Percentiles rank a stretch among this genome's conserved stretches.
phyloP scores from a whole-genome alignment of 2,329 filamentous ascomycete species.

The Penicillium sp. region DNA sequence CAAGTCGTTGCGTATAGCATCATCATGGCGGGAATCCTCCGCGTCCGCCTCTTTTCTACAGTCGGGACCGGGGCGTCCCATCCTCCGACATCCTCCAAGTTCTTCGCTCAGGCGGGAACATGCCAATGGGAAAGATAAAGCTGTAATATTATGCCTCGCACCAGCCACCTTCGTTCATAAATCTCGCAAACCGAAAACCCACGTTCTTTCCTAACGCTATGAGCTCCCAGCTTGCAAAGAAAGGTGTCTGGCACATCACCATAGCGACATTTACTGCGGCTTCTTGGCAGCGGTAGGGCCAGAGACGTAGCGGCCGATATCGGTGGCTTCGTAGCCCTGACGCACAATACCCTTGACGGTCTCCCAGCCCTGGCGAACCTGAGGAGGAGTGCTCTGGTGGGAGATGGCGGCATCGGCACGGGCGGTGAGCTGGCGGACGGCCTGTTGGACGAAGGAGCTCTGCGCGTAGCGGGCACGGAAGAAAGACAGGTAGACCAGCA shows the following conservation, averaged over 20 bases:
- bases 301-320: slow-evolving; percentile 69
- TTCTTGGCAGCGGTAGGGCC: slow-evolving; percentile 47
- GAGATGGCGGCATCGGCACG: slow-evolving; percentile 78
- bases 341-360: slow-evolving; percentile 68
- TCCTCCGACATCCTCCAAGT: slow-evolving; percentile 1
- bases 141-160: background rate
- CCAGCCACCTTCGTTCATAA: background rate
- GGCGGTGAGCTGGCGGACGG: slow-evolving; percentile 68
- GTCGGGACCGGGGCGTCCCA: background rate
- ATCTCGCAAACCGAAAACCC: background rate
- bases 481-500: slow-evolving; percentile 85
- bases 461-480: slow-evolving; percentile 85
- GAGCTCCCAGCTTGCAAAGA: background rate
- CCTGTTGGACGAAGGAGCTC: slow-evolving; percentile 87
- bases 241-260: slow-evolving; percentile 2
- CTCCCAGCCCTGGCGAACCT: slow-evolving; percentile 75
- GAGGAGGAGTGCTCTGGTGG: slow-evolving; percentile 81
- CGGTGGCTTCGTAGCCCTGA: slow-evolving; percentile 76
- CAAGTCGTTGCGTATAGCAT: slow-evolving; percentile 26
- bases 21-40: slow-evolving; percentile 18
- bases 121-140: slow-evolving; percentile 1
- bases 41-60: slow-evolving; percentile 24
- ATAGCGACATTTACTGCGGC: slow-evolving; percentile 41
- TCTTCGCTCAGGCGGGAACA: background rate
- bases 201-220: background rate